A percentile compares a stretch with the other conserved stretches of the same genome.
These are phyloP conservation scores for Gilbertella persicaria DNA, from an alignment of 371 early-diverging fungal species.

Conservation along the genomic window DNA sequence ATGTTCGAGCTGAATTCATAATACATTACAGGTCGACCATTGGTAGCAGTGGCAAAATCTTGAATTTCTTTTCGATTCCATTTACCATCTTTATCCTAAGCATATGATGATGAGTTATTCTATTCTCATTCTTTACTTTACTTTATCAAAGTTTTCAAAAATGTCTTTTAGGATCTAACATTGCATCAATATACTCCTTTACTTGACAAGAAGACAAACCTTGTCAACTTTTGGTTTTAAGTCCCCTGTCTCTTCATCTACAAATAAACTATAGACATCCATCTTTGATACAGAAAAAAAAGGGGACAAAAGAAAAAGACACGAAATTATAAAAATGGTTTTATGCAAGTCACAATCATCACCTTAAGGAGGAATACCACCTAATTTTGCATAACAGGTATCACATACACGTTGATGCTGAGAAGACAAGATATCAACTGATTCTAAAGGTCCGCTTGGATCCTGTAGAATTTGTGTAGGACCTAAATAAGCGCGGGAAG, in stretches of 20 bases:
- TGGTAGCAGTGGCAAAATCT: conserved; percentile 71
- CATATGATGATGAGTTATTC: neutral
- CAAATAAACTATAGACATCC: conserved; percentile 14
- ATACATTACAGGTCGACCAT: conserved; percentile 69
- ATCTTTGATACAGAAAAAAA: too few species aligned
- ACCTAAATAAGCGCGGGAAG: conserved; percentile 52
- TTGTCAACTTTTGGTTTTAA: conserved; percentile 27
- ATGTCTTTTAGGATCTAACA: conserved; percentile 50
- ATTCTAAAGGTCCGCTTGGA: conserved; percentile 35
- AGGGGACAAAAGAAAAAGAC: too few species aligned
- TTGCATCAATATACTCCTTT: neutral
- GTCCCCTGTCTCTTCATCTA: conserved; percentile 25
- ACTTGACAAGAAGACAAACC: neutral
- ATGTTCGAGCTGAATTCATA: neutral
- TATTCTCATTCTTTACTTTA: conserved; percentile 12
- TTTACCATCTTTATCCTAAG: conserved; percentile 61
- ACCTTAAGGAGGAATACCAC: conserved; percentile 24
- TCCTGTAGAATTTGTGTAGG: conserved; percentile 58
- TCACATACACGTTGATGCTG: conserved; percentile 65
- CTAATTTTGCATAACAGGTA: conserved; percentile 42
- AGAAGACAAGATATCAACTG: conserved; percentile 33
- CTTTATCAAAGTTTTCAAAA: conserved; percentile 68
- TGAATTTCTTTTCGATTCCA: conserved; percentile 65
- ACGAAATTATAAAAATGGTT: too few species aligned
- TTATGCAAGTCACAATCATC: too few species aligned